Percentiles rank a stretch among this genome's conserved stretches.
phyloP scores from a whole-genome alignment of 495 filamentous ascomycete species.

The Jackrogersella multiformis region DNA sequence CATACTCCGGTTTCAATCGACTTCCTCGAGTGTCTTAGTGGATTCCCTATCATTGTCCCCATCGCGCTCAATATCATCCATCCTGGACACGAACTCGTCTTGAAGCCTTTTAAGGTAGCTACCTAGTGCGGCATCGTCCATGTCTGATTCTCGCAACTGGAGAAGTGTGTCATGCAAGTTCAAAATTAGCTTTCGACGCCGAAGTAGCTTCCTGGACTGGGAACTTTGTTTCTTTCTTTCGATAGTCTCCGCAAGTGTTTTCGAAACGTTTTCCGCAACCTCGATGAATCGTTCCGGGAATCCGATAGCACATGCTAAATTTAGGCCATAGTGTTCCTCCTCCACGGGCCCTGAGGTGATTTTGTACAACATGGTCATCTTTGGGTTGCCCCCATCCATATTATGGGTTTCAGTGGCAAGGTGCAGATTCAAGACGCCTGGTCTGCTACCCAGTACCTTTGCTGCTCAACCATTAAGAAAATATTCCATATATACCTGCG shows the following conservation, averaged over 20 bases:
- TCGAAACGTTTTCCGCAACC: conserved; percentile 71
- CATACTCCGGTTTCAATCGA: not conserved
- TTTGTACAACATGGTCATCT: conserved; percentile 88
- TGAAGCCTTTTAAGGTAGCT: conserved; percentile 76
- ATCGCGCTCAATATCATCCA: conserved; percentile 65
- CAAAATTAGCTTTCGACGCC: conserved; percentile 75
- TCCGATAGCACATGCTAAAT: conserved; percentile 77
- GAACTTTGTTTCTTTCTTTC: conserved; percentile 63
- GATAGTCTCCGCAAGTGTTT: conserved; percentile 63
- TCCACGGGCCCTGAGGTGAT: conserved; percentile 74
- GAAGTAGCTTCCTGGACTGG: conserved; percentile 64
- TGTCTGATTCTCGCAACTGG: conserved; percentile 71
- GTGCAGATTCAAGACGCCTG: conserved; percentile 82
- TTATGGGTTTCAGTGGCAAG: conserved; percentile 72
- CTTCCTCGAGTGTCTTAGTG: not conserved
- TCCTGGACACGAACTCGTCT: conserved; percentile 76
- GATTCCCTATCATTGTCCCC: conserved; percentile 6
- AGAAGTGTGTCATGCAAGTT: conserved; percentile 78
- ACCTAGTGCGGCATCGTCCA: conserved; percentile 70
- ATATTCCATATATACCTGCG: not conserved
- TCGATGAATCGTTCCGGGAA: conserved; percentile 74
- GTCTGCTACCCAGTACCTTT: conserved; percentile 73
- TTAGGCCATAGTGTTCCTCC: conserved; percentile 80
- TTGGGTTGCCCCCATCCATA: conserved; percentile 50
- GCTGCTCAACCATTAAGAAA: conserved; percentile 51